Evolutionary conservation across 2,329 filamentous ascomycete species (phyloP).

Genomic region (Exophiala viscosa): DNA sequence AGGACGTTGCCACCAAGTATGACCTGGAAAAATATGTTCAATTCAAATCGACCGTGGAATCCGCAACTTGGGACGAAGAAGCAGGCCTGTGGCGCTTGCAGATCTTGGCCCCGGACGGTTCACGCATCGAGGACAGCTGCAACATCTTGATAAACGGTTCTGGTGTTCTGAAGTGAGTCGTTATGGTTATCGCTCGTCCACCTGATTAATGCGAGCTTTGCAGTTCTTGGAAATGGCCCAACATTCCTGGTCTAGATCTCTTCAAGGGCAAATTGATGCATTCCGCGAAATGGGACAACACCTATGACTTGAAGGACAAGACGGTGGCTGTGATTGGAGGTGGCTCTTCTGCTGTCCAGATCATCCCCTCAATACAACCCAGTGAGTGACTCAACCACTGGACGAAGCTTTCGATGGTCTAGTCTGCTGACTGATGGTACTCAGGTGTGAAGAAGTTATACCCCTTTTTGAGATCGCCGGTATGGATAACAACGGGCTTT

Average conservation of each 20-base stretch:
- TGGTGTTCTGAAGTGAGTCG: slow-evolving; percentile 36
- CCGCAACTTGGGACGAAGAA: slow-evolving; percentile 26
- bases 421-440: neutral
- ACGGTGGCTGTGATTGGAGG: slow-evolving; percentile 53
- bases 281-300: slow-evolving; percentile 54
- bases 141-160: slow-evolving; percentile 39
- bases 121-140: slow-evolving; percentile 17
- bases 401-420: neutral
- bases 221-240: slow-evolving; percentile 49
- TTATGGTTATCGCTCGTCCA: slow-evolving; percentile 46
- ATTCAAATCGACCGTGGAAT: slow-evolving; percentile 24
- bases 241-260: slow-evolving; percentile 49
- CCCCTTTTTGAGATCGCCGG: slow-evolving; percentile 26
- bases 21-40: slow-evolving; percentile 29
- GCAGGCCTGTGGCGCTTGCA: slow-evolving; percentile 12
- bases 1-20: slow-evolving; percentile 28
- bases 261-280: slow-evolving; percentile 56
- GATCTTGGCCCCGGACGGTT: slow-evolving; percentile 12
- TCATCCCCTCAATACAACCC: slow-evolving; percentile 49
- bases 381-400: slow-evolving; percentile 3
- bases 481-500: slow-evolving; percentile 27
- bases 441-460: slow-evolving; percentile 28
- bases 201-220: slow-evolving; percentile 55
- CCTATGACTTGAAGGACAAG: slow-evolving; percentile 47
- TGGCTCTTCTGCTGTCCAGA: slow-evolving; percentile 55